Evolutionary conservation across 2,329 filamentous ascomycete species (phyloP).

Genomic region (Rhexocercosporidium sp.): DNA sequence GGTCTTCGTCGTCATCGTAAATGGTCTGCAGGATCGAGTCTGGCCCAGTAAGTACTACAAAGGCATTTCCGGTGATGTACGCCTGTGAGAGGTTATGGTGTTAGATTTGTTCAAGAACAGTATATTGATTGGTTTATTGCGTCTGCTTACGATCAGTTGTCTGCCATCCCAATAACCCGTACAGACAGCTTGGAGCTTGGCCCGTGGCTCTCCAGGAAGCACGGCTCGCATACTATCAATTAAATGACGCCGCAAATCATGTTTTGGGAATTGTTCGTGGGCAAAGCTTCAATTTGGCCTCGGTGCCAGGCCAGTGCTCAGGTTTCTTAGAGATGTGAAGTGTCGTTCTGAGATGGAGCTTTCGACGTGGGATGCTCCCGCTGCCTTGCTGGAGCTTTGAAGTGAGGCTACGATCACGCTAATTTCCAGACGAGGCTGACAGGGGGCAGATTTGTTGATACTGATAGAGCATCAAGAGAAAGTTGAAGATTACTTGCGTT

Average conservation of each 20-base stretch:
- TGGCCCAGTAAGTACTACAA: slow-evolving; percentile 80
- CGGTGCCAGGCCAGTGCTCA: neutral
- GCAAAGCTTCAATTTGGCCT: neutral
- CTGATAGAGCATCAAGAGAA: neutral
- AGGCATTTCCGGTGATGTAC: slow-evolving; percentile 88
- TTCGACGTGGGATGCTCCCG: slow-evolving; percentile 10
- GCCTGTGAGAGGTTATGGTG: slow-evolving; percentile 56
- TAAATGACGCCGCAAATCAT: slow-evolving; percentile 28
- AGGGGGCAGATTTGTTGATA: neutral
- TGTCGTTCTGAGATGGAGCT: neutral
- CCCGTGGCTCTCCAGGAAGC: slow-evolving; percentile 78
- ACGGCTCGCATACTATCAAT: slow-evolving; percentile 72
- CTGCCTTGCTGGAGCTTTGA: neutral
- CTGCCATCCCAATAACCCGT: slow-evolving; percentile 74
- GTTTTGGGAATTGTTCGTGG: neutral
- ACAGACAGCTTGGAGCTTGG: slow-evolving; percentile 77
- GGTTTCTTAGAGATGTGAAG: neutral
- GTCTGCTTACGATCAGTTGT: slow-evolving; percentile 69
- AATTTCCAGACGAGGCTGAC: slow-evolving; percentile 12
- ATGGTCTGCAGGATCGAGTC: slow-evolving; percentile 84
- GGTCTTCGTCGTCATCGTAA: slow-evolving; percentile 74
- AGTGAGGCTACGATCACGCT: slow-evolving; percentile 11
- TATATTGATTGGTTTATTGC: neutral
- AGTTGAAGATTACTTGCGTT: neutral
- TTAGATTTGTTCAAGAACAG: neutral